Evolutionary conservation across 2,329 filamentous ascomycete genomes (phyloP).

Genomic region (Zarea fungicola): DNA sequence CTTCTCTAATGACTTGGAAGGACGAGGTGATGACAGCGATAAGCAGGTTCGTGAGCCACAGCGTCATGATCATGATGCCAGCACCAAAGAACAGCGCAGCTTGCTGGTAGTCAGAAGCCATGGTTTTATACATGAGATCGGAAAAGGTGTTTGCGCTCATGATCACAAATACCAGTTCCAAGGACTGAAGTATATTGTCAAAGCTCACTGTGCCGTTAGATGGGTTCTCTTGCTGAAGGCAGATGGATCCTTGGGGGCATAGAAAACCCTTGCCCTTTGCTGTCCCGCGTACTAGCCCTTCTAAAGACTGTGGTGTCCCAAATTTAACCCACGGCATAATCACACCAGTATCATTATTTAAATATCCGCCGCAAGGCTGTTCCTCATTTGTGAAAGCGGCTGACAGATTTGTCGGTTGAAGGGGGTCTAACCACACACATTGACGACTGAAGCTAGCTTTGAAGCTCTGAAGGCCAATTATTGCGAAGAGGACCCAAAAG

Average conservation of each 20-base stretch:
- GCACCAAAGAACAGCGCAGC: conserved; percentile 72
- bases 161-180: conserved; percentile 93
- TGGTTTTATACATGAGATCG: conserved; percentile 89
- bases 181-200: conserved; percentile 86
- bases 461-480: conserved; percentile 95
- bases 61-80: conserved; percentile 82
- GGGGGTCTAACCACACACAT: conserved; percentile 71
- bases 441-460: conserved; percentile 73
- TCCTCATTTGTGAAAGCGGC: conserved; percentile 58
- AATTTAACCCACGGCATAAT: conserved; percentile 62
- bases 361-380: conserved; percentile 82
- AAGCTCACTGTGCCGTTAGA: conserved; percentile 86
- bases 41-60: conserved; percentile 91
- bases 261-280: conserved; percentile 72
- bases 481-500: conserved; percentile 96
- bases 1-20: conserved; percentile 96
- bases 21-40: conserved; percentile 98
- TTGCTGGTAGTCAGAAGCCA: conserved; percentile 83
- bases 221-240: conserved; percentile 73
- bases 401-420: conserved; percentile 47
- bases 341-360: conserved; percentile 54
- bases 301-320: conserved; percentile 29
- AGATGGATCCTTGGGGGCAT: conserved; percentile 78
- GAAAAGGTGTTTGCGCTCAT: conserved; percentile 98
- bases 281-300: conserved; percentile 46